Conservation (phyloP, 352 stramenopile species). For the Globisporangium irregulare region DNA sequence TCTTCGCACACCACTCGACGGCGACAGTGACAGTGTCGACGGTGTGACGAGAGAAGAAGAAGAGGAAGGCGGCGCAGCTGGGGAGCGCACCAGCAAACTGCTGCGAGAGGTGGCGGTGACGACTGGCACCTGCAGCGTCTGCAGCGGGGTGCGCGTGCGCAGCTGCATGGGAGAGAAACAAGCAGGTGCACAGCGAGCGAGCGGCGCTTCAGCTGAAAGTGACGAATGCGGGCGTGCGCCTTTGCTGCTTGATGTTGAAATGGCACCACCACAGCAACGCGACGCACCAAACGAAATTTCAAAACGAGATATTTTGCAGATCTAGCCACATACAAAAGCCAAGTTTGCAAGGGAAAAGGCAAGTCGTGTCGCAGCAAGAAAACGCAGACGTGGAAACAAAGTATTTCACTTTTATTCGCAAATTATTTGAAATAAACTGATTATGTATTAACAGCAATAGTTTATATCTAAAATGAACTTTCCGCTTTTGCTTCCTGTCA, state of each 20-base stretch:
- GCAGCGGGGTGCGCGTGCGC: constrained; percentile 4
- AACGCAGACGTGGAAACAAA: neutral
- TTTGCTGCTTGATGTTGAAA: constrained; percentile 4
- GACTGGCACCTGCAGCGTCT: neutral
- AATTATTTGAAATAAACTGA: too few relatives aligned
- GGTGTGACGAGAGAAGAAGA: neutral
- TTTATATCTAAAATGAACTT: neutral
- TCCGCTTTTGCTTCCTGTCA: neutral
- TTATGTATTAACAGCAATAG: neutral
- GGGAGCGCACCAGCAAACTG: neutral
- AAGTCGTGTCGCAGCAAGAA: neutral
- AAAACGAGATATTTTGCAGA: neutral
- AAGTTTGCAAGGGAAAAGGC: neutral
- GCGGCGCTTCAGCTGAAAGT: neutral
- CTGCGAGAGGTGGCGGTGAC: neutral
- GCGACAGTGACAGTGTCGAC: neutral
- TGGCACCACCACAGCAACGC: neutral
- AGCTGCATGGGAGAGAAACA: constrained; percentile 1
- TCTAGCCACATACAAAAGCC: neutral
- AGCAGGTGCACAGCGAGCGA: neutral
- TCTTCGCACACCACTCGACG: neutral
- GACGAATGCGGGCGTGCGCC: neutral
- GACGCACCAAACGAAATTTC: neutral
- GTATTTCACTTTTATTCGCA: neutral
- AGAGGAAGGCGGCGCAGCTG: neutral